These are phyloP conservation scores for Pyronema omphalodes DNA, from an alignment of 495 filamentous ascomycete species.

Conservation along the genomic window DNA sequence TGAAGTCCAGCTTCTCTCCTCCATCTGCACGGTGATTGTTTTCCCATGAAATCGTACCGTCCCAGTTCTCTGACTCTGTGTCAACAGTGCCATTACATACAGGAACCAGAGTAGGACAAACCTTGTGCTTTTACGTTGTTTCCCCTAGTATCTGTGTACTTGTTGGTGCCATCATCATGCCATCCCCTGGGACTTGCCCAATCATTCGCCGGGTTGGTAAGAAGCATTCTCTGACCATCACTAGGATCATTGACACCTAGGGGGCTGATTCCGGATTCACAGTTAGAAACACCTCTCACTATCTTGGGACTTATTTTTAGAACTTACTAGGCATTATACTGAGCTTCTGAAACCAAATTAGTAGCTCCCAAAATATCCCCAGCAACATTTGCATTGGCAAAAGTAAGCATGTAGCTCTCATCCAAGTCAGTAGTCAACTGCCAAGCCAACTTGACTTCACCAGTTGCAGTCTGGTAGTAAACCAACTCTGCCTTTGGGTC, in stretches of 20 bases:
- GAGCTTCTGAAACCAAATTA: slow-evolving; percentile 32
- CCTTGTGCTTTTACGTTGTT: slow-evolving; percentile 30
- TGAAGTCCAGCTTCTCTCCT: slow-evolving; percentile 23
- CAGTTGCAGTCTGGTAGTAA: slow-evolving; percentile 29
- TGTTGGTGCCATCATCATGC: slow-evolving; percentile 26
- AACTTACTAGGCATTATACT: slow-evolving; percentile 27
- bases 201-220: slow-evolving; percentile 27
- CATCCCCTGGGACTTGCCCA: slow-evolving; percentile 29
- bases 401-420: slow-evolving; percentile 34
- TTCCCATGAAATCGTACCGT: slow-evolving; percentile 25
- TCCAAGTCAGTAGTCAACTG: slow-evolving; percentile 33
- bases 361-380: slow-evolving; percentile 29
- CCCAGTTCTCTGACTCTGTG: slow-evolving; percentile 24
- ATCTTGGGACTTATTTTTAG: neutral
- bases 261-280: slow-evolving; percentile 11
- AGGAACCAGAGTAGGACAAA: no score
- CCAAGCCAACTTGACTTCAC: slow-evolving; percentile 29
- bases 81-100: slow-evolving; percentile 24
- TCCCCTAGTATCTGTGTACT: slow-evolving; percentile 29
- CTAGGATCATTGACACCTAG: slow-evolving; percentile 33
- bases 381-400: slow-evolving; percentile 29
- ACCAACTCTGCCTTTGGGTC: slow-evolving; percentile 31
- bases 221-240: slow-evolving; percentile 25
- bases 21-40: slow-evolving; percentile 28
- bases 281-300: neutral